A percentile compares a stretch with the other conserved stretches of the same genome.
Evolutionary conservation across 163 green algal genomes (phyloP).

Genomic region (Prototheca wickerhamii): DNA sequence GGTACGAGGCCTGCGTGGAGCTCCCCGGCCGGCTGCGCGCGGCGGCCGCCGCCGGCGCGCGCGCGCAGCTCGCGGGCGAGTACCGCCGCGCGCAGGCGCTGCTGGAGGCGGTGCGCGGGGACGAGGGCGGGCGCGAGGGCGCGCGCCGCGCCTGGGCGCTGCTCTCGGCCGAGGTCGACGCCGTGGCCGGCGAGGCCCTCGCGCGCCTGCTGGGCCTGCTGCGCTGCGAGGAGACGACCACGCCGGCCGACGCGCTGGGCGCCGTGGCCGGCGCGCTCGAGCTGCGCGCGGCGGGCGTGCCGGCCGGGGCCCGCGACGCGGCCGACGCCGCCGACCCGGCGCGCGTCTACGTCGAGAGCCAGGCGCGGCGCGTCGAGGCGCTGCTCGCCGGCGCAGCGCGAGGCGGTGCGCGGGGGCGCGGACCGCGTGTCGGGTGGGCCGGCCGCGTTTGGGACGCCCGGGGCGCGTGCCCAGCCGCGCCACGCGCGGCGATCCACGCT

Average conservation of each 20-base stretch:
- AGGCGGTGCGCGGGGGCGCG: no score
- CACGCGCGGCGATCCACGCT: no score
- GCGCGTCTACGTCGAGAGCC: no score
- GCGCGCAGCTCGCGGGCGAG: neutral
- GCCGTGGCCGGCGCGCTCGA: neutral
- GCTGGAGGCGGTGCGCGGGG: neutral
- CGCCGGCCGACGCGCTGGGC: neutral
- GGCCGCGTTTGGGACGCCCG: no score
- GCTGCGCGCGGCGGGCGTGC: neutral
- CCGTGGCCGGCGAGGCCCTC: neutral
- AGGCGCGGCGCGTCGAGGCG: no score
- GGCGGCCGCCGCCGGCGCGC: neutral
- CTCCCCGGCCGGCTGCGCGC: neutral
- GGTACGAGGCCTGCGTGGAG: neutral
- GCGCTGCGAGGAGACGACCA: neutral
- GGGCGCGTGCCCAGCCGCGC: no score
- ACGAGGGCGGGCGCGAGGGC: neutral
- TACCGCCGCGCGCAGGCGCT: neutral
- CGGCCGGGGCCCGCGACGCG: neutral
- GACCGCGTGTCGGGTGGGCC: no score
- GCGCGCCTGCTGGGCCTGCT: neutral
- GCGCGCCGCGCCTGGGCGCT: neutral
- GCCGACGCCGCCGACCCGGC: neutral
- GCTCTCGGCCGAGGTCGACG: conserved; percentile 1
- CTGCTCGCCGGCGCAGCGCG: no score